A percentile compares a stretch with the other conserved stretches of the same genome.
Conservation (phyloP, 1,139 yeast genomes). For the Candida sanyaensis region DNA sequence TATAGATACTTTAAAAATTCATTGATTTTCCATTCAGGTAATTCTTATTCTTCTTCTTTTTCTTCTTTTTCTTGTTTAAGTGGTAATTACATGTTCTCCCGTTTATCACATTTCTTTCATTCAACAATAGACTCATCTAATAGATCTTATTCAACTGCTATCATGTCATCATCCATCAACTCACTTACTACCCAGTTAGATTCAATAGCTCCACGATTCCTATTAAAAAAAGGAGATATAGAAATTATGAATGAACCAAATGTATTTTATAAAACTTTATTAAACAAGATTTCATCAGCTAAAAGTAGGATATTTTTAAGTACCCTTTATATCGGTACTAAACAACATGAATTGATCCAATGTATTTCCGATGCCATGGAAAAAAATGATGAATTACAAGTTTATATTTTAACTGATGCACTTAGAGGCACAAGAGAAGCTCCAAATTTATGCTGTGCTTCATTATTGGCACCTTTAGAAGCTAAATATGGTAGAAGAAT, state of each 20-base stretch:
- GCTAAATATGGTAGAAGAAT: constrained; percentile 71
- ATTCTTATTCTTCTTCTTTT: not conserved
- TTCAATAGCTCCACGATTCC: constrained; percentile 70
- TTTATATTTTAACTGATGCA: constrained; percentile 81
- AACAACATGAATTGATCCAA: constrained; percentile 73
- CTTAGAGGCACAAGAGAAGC: constrained; percentile 92
- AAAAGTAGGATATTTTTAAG: constrained; percentile 73
- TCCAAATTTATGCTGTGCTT: constrained; percentile 77
- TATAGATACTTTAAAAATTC: not conserved
- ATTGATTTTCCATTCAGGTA: too few relatives aligned
- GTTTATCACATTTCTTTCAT: not conserved
- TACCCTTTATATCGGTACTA: constrained; percentile 82
- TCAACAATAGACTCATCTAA: not conserved
- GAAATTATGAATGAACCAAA: constrained; percentile 65
- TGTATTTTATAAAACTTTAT: constrained; percentile 66
- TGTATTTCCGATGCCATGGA: constrained; percentile 60
- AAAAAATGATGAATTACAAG: constrained; percentile 59
- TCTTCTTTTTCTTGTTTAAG: not conserved
- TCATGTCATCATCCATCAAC: not conserved
- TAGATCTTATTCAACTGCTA: not conserved
- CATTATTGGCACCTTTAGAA: constrained; percentile 67
- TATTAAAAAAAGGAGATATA: constrained; percentile 59
- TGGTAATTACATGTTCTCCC: not conserved
- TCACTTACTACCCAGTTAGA: constrained; percentile 45
- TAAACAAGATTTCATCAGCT: constrained; percentile 53